Evolutionary conservation across 306 rosid genomes (phyloP).

Genomic region (Dryas octopetala): DNA sequence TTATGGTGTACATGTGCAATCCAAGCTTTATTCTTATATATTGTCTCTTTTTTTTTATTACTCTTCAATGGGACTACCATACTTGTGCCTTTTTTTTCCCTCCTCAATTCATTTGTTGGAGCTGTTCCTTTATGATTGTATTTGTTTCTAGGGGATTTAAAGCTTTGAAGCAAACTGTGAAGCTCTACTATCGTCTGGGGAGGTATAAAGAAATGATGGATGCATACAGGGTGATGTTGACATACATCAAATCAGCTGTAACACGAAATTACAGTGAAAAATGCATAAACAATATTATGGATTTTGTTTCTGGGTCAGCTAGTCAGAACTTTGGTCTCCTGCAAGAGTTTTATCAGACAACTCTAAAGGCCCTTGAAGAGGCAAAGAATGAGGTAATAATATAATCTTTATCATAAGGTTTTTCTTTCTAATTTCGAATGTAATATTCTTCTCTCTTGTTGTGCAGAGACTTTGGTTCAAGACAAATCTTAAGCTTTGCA

Average conservation of each 20-base stretch:
- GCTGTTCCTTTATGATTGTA: neutral
- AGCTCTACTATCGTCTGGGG: slow-evolving; percentile 87
- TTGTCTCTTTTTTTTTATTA: neutral
- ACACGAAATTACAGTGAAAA: slow-evolving; percentile 94
- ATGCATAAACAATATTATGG: slow-evolving; percentile 98
- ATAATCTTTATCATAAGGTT: neutral
- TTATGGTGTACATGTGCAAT: neutral
- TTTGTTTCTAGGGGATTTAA: slow-evolving; percentile 76
- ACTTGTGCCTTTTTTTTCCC: neutral
- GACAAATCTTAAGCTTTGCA: slow-evolving; percentile 97
- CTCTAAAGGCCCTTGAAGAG: slow-evolving; percentile 94
- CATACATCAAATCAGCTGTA: slow-evolving; percentile 96
- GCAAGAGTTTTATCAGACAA: slow-evolving; percentile 95
- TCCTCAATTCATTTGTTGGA: neutral
- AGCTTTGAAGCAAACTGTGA: slow-evolving; percentile 95
- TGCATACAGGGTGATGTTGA: slow-evolving; percentile 94
- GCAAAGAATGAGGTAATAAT: slow-evolving; percentile 88
- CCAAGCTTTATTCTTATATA: neutral
- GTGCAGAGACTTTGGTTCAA: slow-evolving; percentile 97
- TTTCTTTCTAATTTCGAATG: slow-evolving; percentile 1
- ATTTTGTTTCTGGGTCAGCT: slow-evolving; percentile 95
- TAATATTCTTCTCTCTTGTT: slow-evolving; percentile 10
- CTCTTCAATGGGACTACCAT: neutral
- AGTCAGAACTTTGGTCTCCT: slow-evolving; percentile 88
- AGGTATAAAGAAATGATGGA: slow-evolving; percentile 96